These are phyloP conservation scores for Candida nanaspora DNA, from an alignment of 805 yeast species.

Conservation along the genomic window DNA sequence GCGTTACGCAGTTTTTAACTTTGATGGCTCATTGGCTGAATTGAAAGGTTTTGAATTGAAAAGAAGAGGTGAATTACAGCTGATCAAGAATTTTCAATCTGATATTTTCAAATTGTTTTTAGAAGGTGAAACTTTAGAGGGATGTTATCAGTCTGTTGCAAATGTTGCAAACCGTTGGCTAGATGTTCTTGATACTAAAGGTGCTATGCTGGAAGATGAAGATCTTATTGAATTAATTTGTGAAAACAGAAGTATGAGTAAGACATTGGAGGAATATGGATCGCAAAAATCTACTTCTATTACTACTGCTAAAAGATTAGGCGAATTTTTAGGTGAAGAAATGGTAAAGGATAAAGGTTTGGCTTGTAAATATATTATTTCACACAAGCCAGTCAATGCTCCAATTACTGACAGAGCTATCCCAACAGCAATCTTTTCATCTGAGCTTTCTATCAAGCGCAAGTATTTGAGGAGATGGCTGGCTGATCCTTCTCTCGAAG, in stretches of 20 bases:
- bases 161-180: conserved; percentile 93
- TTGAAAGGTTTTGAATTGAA: conserved; percentile 94
- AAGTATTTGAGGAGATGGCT: conserved; percentile 82
- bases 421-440: conserved; percentile 92
- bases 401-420: conserved; percentile 96
- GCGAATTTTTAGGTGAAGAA: conserved; percentile 91
- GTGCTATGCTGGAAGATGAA: conserved; percentile 82
- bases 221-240: conserved; percentile 92
- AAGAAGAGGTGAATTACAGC: conserved; percentile 90
- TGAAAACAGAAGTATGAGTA: conserved; percentile 94
- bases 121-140: conserved; percentile 72
- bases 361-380: conserved; percentile 89
- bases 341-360: conserved; percentile 96
- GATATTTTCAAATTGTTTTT: conserved; percentile 88
- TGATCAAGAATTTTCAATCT: conserved; percentile 91
- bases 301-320: conserved; percentile 88
- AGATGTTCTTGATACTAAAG: conserved; percentile 84
- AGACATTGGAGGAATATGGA: conserved; percentile 81
- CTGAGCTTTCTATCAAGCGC: conserved; percentile 65
- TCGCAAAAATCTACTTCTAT: conserved; percentile 90
- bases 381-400: conserved; percentile 72
- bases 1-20: conserved; percentile 93
- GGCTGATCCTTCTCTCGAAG: conserved; percentile 63
- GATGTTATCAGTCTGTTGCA: conserved; percentile 86
- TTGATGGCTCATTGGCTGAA: conserved; percentile 91